A percentile compares a stretch with the other conserved stretches of the same genome.
Evolutionary conservation across 2,329 filamentous ascomycete species (phyloP).

Genomic region (Didymella glomerata): DNA sequence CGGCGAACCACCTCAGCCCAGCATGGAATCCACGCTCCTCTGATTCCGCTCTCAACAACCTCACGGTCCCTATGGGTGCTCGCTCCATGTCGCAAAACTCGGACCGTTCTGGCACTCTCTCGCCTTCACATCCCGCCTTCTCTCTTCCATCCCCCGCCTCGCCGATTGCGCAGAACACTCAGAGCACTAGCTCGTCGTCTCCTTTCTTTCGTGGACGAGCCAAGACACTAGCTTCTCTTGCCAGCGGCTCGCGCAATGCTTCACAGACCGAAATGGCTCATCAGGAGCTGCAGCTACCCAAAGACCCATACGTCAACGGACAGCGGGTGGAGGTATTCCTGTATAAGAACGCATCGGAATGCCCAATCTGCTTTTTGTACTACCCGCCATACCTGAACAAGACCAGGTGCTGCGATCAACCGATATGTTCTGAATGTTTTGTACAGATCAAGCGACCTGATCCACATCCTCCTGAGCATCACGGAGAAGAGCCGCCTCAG

Average conservation of each 20-base stretch:
- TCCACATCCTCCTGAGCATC: slow-evolving; percentile 85
- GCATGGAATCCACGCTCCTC: slow-evolving; percentile 59
- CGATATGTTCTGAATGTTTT: slow-evolving; percentile 98
- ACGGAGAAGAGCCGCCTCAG: slow-evolving; percentile 52
- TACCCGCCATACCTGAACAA: slow-evolving; percentile 95
- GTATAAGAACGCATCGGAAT: slow-evolving; percentile 90
- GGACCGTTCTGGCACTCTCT: slow-evolving; percentile 68
- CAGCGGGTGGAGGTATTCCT: slow-evolving; percentile 90
- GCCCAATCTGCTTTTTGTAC: slow-evolving; percentile 95
- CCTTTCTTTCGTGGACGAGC: slow-evolving; percentile 80
- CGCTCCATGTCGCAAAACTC: slow-evolving; percentile 82
- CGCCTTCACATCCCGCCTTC: slow-evolving; percentile 69
- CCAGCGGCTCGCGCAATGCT: slow-evolving; percentile 77
- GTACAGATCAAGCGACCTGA: slow-evolving; percentile 97
- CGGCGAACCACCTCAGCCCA: slow-evolving; percentile 44
- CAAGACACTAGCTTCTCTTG: slow-evolving; percentile 85
- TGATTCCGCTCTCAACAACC: slow-evolving; percentile 70
- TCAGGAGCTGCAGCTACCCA: slow-evolving; percentile 79
- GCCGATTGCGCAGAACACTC: slow-evolving; percentile 58
- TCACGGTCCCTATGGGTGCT: slow-evolving; percentile 81
- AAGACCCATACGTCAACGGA: slow-evolving; percentile 91
- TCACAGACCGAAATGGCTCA: slow-evolving; percentile 76
- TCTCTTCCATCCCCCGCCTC: slow-evolving; percentile 67
- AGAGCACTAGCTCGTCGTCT: slow-evolving; percentile 47
- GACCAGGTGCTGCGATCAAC: slow-evolving; percentile 93